These are phyloP conservation scores for Plectosphaerella sp. DNA, from an alignment of 2,329 filamentous ascomycete species.

Conservation along the genomic window DNA sequence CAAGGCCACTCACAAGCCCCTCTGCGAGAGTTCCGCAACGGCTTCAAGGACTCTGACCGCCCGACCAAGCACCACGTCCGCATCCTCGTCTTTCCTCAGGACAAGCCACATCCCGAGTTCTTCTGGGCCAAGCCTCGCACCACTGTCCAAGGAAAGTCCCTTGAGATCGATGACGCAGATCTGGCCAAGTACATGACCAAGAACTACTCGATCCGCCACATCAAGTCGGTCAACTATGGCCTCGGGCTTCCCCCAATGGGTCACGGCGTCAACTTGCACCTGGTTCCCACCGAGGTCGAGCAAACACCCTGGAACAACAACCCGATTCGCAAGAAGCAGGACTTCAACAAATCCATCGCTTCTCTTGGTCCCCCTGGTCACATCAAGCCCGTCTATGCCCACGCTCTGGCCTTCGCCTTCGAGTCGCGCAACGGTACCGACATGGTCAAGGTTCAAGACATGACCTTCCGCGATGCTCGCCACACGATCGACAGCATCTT, in stretches of 20 bases:
- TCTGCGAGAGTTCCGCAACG: neutral
- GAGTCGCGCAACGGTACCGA: neutral
- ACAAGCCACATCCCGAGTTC: neutral
- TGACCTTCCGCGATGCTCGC: neutral
- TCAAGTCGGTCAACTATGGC: neutral
- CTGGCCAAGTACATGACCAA: neutral
- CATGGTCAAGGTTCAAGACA: neutral
- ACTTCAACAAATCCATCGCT: neutral
- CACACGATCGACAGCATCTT: neutral
- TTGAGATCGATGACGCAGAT: neutral
- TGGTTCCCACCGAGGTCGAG: neutral
- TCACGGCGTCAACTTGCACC: neutral
- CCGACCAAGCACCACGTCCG: neutral
- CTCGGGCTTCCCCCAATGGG: neutral
- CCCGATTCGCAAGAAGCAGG: neutral
- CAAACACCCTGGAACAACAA: neutral
- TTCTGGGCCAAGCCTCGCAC: neutral
- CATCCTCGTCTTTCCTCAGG: neutral
- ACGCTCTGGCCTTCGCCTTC: neutral
- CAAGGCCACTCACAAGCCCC: neutral
- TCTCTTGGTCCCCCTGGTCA: neutral
- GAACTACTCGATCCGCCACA: neutral
- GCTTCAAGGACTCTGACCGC: neutral
- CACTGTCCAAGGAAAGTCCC: neutral
- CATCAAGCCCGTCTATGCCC: neutral